These are phyloP conservation scores for Tricholomella constricta DNA, from an alignment of 768 basidiomycete genomes.

Conservation along the genomic window DNA sequence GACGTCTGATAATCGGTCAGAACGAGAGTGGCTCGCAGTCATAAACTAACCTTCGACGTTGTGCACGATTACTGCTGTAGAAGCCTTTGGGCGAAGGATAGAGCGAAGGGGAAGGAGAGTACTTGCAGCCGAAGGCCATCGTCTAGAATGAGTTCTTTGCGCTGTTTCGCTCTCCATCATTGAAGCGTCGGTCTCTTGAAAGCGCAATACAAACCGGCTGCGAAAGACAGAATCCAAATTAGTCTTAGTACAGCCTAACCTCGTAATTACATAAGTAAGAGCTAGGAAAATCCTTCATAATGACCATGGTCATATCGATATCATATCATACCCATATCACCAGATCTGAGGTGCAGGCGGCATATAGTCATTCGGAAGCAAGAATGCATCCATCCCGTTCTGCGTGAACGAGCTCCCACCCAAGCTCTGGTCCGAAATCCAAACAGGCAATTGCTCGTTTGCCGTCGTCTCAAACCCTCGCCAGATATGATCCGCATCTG, in stretches of 20 bases:
- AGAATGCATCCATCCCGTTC: conserved; percentile 84
- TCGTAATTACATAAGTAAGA: conserved; percentile 16
- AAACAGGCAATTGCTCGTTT: conserved; percentile 78
- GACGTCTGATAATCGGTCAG: conserved; percentile 35
- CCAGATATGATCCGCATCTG: conserved; percentile 71
- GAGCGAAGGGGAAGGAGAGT: conserved; percentile 23
- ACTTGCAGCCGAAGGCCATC: conserved; percentile 12
- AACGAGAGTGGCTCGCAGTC: background rate
- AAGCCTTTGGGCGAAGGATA: conserved; percentile 32
- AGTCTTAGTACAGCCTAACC: conserved; percentile 4
- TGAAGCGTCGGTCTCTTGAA: background rate
- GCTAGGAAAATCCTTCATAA: conserved; percentile 4
- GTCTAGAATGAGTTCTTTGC: background rate
- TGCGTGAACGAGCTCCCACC: conserved; percentile 77
- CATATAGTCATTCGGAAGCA: conserved; percentile 74
- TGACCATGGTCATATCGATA: conserved; percentile 3
- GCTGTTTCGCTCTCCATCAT: background rate
- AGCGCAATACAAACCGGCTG: no score
- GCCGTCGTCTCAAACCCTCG: conserved; percentile 72
- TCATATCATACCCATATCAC: conserved; percentile 38
- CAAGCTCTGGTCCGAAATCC: conserved; percentile 83
- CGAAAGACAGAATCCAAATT: background rate
- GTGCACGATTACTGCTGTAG: conserved; percentile 38
- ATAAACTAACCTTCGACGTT: conserved; percentile 47
- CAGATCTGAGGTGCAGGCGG: conserved; percentile 75